These are phyloP conservation scores for Simplicillium sp. DNA, from an alignment of 2,329 filamentous ascomycete genomes.

Conservation along the genomic window DNA sequence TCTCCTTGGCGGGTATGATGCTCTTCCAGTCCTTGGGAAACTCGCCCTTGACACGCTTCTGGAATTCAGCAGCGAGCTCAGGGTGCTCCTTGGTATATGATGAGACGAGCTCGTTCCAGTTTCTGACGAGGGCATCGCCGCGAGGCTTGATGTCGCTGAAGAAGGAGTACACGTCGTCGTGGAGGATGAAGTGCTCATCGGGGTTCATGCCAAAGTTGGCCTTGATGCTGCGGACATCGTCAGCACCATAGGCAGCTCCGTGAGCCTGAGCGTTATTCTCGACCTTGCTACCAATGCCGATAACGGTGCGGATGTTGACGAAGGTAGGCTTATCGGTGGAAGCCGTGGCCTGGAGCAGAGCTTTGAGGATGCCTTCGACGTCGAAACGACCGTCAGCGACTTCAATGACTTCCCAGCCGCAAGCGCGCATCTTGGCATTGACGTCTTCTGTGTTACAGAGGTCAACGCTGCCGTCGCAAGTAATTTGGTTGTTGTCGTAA, in stretches of 20 bases:
- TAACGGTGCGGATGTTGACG: constrained; percentile 43
- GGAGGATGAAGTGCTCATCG: constrained; percentile 24
- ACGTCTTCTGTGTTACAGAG: constrained; percentile 44
- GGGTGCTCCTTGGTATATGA: constrained; percentile 34
- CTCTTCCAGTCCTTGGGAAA: constrained; percentile 37
- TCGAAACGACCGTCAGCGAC: constrained; percentile 43
- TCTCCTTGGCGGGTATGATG: constrained; percentile 32
- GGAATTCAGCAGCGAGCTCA: constrained; percentile 39
- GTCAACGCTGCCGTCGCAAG: constrained; percentile 47
- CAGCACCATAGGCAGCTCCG: constrained; percentile 40
- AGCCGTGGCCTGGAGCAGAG: constrained; percentile 27
- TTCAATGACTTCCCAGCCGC: constrained; percentile 46
- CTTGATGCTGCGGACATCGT: constrained; percentile 31
- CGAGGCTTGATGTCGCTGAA: constrained; percentile 34
- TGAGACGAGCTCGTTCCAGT: constrained; percentile 34
- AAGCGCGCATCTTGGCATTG: constrained; percentile 47
- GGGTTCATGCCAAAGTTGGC: constrained; percentile 11
- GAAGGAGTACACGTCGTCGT: constrained; percentile 38
- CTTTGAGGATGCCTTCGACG: constrained; percentile 31
- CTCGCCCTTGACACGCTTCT: constrained; percentile 34
- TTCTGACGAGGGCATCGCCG: constrained; percentile 32
- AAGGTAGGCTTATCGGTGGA: constrained; percentile 37
- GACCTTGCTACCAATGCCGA: constrained; percentile 33
- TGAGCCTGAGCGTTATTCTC: constrained; percentile 39
- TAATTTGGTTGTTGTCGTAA: constrained; percentile 53